phyloP scores from a whole-genome alignment of 2,329 filamentous ascomycete genomes.

The Talaromyces sp. region DNA sequence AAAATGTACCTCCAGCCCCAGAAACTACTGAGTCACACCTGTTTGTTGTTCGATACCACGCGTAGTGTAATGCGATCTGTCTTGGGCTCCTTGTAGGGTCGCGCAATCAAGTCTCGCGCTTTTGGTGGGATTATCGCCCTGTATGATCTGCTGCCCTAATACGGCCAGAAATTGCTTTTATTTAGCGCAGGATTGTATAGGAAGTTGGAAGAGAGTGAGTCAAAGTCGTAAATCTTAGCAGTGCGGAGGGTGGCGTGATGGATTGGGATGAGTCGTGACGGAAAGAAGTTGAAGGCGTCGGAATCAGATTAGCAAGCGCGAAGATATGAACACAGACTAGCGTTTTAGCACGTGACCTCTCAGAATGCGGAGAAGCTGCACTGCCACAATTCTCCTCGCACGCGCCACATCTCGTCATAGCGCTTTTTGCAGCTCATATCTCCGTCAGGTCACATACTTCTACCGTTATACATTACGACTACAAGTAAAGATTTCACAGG shows the following conservation, averaged over 20 bases:
- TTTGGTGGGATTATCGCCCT: not conserved
- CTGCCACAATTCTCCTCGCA: constrained; percentile 1
- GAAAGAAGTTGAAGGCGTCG: constrained; percentile 16
- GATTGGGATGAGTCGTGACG: constrained; percentile 4
- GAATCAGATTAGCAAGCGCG: constrained; percentile 16
- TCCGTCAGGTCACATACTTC: too few species aligned
- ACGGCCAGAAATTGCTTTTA: not conserved
- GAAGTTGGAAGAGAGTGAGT: not conserved
- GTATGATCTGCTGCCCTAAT: not conserved
- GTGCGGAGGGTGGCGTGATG: constrained; percentile 4
- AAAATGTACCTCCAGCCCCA: constrained; percentile 9
- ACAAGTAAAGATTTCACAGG: not conserved
- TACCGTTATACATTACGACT: too few species aligned
- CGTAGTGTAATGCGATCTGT: constrained; percentile 20
- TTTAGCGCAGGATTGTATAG: not conserved
- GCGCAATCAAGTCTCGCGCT: constrained; percentile 12
- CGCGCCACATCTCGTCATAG: constrained; percentile 20
- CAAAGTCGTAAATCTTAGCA: not conserved
- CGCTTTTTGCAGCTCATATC: not conserved
- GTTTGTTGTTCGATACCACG: constrained; percentile 21
- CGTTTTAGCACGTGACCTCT: not conserved
- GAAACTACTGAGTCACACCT: constrained; percentile 33
- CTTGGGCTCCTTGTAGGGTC: constrained; percentile 8
- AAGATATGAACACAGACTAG: constrained; percentile 14
- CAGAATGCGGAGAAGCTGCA: constrained; percentile 7